Conservation (phyloP, 805 yeast species). For the Maudiozyma bulderi region DNA sequence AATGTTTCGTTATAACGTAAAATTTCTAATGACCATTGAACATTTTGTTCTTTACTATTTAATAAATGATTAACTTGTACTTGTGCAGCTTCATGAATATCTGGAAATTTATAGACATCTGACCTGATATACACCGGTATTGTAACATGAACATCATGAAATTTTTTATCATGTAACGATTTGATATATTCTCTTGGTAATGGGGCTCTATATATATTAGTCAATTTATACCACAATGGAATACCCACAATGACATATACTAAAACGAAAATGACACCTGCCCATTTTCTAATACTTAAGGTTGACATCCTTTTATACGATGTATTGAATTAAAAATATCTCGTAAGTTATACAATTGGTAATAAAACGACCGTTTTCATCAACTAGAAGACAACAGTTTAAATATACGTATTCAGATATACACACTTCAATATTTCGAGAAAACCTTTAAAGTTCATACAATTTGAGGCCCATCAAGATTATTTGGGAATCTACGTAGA, state of each 20-base stretch:
- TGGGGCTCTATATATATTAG: slow-evolving; percentile 34
- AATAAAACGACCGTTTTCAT: too few relatives aligned
- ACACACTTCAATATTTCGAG: too few relatives aligned
- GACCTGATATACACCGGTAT: slow-evolving; percentile 36
- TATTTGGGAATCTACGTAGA: too few relatives aligned
- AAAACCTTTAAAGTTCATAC: too few relatives aligned
- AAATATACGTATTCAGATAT: too few relatives aligned
- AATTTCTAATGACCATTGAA: slow-evolving; percentile 30
- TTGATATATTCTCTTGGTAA: slow-evolving; percentile 31
- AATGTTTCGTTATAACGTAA: slow-evolving; percentile 16
- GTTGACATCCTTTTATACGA: background rate
- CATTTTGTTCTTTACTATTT: slow-evolving; percentile 19
- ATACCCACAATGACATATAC: slow-evolving; percentile 31
- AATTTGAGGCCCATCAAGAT: too few relatives aligned
- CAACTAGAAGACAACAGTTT: too few relatives aligned
- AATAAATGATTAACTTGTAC: slow-evolving; percentile 35
- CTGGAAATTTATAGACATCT: slow-evolving; percentile 52
- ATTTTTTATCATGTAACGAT: slow-evolving; percentile 30
- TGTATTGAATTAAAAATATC: background rate
- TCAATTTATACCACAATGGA: slow-evolving; percentile 35
- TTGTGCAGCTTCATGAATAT: slow-evolving; percentile 48
- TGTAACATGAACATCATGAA: slow-evolving; percentile 34
- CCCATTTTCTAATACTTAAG: slow-evolving; percentile 13
- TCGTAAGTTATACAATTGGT: background rate
- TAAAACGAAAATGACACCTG: slow-evolving; percentile 16